Conservation (phyloP, 2,329 filamentous ascomycete genomes). For the Mycosphaerella arachidis region DNA sequence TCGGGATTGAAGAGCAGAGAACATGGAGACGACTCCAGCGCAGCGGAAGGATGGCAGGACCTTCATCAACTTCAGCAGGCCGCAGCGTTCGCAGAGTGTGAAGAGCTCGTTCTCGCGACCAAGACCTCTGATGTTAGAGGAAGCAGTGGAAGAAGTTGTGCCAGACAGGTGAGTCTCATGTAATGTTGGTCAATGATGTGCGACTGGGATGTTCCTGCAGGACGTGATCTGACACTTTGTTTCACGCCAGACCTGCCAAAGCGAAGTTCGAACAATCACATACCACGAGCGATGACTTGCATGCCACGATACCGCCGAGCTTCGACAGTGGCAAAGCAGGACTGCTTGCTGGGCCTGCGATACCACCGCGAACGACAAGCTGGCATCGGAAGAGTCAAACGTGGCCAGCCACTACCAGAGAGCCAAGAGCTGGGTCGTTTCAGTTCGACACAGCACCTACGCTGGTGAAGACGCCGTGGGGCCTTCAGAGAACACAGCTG, state of each 20-base stretch:
- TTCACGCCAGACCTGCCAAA: conserved; percentile 19
- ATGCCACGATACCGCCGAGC: background rate
- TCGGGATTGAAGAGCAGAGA: background rate
- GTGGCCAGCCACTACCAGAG: conserved; percentile 12
- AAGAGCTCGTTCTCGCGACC: conserved; percentile 5
- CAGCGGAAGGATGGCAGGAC: conserved; percentile 1
- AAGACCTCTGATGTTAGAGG: background rate
- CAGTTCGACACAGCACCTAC: conserved; percentile 10
- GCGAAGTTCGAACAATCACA: conserved; percentile 22
- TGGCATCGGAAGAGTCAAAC: conserved; percentile 16
- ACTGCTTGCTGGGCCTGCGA: conserved; percentile 3
- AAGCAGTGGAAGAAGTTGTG: conserved; percentile 2
- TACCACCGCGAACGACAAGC: conserved; percentile 19
- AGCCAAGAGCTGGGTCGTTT: conserved; percentile 10
- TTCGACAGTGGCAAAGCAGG: background rate
- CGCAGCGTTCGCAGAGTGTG: conserved; percentile 13
- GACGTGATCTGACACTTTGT: background rate
- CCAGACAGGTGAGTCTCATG: conserved; percentile 17
- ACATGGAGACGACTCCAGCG: background rate
- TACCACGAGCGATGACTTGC: conserved; percentile 22
- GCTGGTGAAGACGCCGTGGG: conserved; percentile 38
- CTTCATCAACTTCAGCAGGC: conserved; percentile 21
- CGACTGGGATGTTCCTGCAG: background rate
- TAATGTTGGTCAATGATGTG: background rate
- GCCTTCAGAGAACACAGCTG: conserved; percentile 29